These are phyloP conservation scores for Curvularia eragrostidis DNA, from an alignment of 2,329 filamentous ascomycete species.

Conservation along the genomic window DNA sequence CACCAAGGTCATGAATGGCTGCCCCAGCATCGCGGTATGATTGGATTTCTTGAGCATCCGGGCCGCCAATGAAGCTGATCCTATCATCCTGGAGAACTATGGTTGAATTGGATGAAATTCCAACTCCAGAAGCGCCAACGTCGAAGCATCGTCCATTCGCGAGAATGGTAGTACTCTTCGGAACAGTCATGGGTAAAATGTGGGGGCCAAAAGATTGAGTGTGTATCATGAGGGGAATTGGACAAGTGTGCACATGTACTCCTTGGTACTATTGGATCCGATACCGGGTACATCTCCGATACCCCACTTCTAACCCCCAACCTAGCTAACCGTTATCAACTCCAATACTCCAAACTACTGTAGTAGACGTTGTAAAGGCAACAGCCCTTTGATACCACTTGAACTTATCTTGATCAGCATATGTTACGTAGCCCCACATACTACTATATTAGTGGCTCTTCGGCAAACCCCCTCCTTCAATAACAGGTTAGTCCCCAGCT, in stretches of 20 bases:
- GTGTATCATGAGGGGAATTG: conserved; percentile 10
- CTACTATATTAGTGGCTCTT: background rate
- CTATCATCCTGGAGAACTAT: conserved; percentile 52
- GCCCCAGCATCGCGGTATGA: conserved; percentile 28
- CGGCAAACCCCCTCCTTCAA: background rate
- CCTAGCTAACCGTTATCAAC: conserved; percentile 1
- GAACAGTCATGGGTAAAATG: conserved; percentile 19
- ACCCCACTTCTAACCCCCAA: conserved; percentile 2
- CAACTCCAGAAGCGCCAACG: conserved; percentile 2
- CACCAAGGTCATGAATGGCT: conserved; percentile 45
- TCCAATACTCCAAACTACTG: background rate
- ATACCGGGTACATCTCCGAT: conserved; percentile 14
- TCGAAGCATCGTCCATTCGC: conserved; percentile 40
- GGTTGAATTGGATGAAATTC: conserved; percentile 28
- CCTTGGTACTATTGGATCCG: conserved; percentile 25
- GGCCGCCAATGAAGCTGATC: conserved; percentile 52
- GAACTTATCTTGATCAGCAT: background rate
- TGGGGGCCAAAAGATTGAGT: background rate
- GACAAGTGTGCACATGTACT: background rate
- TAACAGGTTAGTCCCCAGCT: background rate
- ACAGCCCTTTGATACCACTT: background rate
- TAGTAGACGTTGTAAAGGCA: background rate
- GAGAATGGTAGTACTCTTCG: conserved; percentile 26
- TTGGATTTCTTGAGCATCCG: conserved; percentile 34
- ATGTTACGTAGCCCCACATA: background rate